Percentiles rank a stretch among this genome's conserved stretches.
Conservation (phyloP, 2,329 filamentous ascomycete genomes). For the Calonectria pseudoreteaudii region DNA sequence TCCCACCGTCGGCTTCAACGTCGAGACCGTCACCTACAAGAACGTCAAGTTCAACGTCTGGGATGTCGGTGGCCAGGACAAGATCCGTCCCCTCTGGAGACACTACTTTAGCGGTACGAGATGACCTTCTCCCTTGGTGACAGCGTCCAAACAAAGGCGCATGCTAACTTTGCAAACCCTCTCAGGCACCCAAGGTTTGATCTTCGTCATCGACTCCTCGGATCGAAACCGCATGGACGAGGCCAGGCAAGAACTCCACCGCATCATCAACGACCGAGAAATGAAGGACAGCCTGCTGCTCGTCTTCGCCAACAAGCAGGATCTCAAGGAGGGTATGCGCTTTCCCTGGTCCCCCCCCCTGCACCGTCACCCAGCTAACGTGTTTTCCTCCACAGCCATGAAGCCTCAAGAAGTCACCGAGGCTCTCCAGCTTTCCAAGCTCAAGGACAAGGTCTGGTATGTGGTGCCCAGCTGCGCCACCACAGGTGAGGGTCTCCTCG, state of each 20-base stretch:
- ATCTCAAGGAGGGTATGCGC: slow-evolving; percentile 80
- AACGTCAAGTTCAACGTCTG: slow-evolving; percentile 99
- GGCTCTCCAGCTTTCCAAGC: slow-evolving; percentile 78
- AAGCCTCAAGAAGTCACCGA: slow-evolving; percentile 84
- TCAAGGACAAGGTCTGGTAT: slow-evolving; percentile 88
- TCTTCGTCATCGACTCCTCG: slow-evolving; percentile 98
- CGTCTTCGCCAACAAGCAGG: slow-evolving; percentile 99
- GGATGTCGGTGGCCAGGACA: slow-evolving; percentile 99
- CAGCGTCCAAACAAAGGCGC: too few species aligned
- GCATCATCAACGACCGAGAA: slow-evolving; percentile 97
- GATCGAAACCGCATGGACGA: slow-evolving; percentile 93
- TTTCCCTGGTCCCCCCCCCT: not conserved
- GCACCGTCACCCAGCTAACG: slow-evolving; percentile 6
- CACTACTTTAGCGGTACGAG: slow-evolving; percentile 87
- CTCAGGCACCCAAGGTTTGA: slow-evolving; percentile 92
- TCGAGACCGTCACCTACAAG: slow-evolving; percentile 98
- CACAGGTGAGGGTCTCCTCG: slow-evolving; percentile 82
- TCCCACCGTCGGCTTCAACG: slow-evolving; percentile 98
- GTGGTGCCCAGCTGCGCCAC: slow-evolving; percentile 87
- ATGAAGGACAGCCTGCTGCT: slow-evolving; percentile 95
- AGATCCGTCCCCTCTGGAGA: slow-evolving; percentile 96
- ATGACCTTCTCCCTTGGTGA: not conserved
- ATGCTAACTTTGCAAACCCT: slow-evolving; percentile 22
- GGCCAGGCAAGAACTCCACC: slow-evolving; percentile 91
- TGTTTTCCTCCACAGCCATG: slow-evolving; percentile 68